Percentiles rank a stretch among this genome's conserved stretches.
Evolutionary conservation across 768 basidiomycete genomes (phyloP).

Genomic region (Tulasnella sp.): DNA sequence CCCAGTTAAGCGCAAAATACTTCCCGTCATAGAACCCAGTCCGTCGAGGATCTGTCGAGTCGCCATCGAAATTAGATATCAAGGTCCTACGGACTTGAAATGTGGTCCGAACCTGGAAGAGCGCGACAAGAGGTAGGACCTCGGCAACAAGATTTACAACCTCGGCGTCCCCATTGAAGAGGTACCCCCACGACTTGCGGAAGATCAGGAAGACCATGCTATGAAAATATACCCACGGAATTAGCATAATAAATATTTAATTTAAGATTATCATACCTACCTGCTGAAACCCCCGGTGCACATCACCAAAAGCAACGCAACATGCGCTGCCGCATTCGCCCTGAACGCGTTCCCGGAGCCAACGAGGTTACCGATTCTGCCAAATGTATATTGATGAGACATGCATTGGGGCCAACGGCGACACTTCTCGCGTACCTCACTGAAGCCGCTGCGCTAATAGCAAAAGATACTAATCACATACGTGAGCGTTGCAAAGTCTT

Average conservation of each 20-base stretch:
- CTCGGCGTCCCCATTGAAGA: constrained; percentile 69
- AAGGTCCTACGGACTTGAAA: background rate
- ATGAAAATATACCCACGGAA: background rate
- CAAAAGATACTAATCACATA: constrained; percentile 17
- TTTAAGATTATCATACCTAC: constrained; percentile 38
- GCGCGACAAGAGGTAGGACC: constrained; percentile 65
- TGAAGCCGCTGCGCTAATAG: constrained; percentile 71
- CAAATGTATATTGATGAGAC: background rate
- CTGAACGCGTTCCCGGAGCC: constrained; percentile 73
- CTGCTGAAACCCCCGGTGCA: constrained; percentile 63
- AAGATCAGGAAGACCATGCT: constrained; percentile 58
- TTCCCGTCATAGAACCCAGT: constrained; percentile 59
- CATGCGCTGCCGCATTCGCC: constrained; percentile 63
- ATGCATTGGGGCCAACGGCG: background rate
- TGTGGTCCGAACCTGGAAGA: constrained; percentile 41
- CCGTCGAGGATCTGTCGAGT: constrained; percentile 74
- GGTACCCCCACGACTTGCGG: constrained; percentile 61
- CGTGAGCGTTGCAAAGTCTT: background rate
- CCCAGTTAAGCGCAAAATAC: constrained; percentile 79
- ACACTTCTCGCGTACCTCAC: constrained; percentile 56
- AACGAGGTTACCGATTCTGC: constrained; percentile 80
- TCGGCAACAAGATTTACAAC: constrained; percentile 57
- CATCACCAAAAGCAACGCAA: constrained; percentile 63
- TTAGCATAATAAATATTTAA: background rate
- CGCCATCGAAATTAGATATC: background rate